Evolutionary conservation across 1,284 basidiomycete species (phyloP).

Genomic region (Sanghuangporus baumii): DNA sequence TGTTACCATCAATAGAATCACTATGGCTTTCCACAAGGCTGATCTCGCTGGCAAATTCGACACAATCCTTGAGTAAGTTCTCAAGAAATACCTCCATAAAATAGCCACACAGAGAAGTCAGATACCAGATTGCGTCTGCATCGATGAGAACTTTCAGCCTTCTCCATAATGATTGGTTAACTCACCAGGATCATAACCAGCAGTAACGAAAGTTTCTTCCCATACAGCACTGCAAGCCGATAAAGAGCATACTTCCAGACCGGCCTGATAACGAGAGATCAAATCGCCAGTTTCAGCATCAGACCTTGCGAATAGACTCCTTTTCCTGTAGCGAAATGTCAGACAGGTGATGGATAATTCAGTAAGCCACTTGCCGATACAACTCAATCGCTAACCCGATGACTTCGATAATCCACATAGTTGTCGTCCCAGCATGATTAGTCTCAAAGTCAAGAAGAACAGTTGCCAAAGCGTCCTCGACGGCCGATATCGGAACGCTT

Average conservation of each 20-base stretch:
- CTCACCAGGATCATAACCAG: constrained; percentile 56
- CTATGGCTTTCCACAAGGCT: background rate
- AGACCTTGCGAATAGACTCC: constrained; percentile 27
- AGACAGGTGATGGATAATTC: too few species aligned
- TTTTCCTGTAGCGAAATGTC: constrained; percentile 29
- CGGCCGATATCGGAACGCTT: constrained; percentile 14
- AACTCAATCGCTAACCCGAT: constrained; percentile 52
- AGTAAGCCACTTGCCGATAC: constrained; percentile 39
- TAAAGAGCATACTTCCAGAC: constrained; percentile 60
- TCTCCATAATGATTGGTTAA: background rate
- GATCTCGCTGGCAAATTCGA: constrained; percentile 32
- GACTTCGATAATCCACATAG: constrained; percentile 37
- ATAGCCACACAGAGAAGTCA: constrained; percentile 57
- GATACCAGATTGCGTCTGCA: constrained; percentile 63
- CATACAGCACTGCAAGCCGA: constrained; percentile 55
- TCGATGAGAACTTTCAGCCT: background rate
- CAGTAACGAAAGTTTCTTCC: constrained; percentile 55
- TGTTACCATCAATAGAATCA: background rate
- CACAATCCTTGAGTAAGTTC: constrained; percentile 56
- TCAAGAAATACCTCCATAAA: constrained; percentile 49
- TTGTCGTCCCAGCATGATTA: constrained; percentile 28
- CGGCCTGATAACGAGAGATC: constrained; percentile 44
- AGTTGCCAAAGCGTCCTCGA: constrained; percentile 20
- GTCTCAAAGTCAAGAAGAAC: constrained; percentile 18
- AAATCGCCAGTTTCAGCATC: constrained; percentile 35